These are phyloP conservation scores for Quercus phellos DNA, from an alignment of 331 rosid species.

Conservation along the genomic window DNA sequence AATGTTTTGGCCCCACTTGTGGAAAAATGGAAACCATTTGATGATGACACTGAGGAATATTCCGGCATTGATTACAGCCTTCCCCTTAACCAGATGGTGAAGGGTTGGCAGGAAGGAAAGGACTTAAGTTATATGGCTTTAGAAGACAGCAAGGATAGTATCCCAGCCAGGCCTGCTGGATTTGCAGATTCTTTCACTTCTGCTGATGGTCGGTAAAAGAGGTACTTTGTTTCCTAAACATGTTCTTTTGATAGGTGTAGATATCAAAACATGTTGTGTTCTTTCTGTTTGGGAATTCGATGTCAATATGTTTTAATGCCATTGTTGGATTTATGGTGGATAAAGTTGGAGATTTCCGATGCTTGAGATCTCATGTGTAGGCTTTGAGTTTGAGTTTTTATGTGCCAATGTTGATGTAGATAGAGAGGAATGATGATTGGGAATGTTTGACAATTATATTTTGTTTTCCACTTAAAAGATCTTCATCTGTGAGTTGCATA, in stretches of 20 bases:
- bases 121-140: conserved; percentile 60
- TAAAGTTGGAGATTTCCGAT: conserved; percentile 42
- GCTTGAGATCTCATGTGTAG: conserved; percentile 39
- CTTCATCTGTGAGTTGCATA: conserved; percentile 8
- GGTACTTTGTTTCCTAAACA: conserved; percentile 13
- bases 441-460: conserved; percentile 27
- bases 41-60: conserved; percentile 66
- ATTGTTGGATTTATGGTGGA: conserved; percentile 20
- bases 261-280: conserved; percentile 30
- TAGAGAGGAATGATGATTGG: conserved; percentile 37
- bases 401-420: conserved; percentile 39
- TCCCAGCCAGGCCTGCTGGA: conserved; percentile 89
- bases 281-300: conserved; percentile 24
- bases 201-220: conserved; percentile 73
- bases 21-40: conserved; percentile 87
- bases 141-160: conserved; percentile 87
- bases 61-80: conserved; percentile 86
- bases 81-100: conserved; percentile 94
- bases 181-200: conserved; percentile 76
- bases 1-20: conserved; percentile 78
- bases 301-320: conserved; percentile 24
- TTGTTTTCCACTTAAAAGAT: conserved; percentile 12
- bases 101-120: conserved; percentile 95
- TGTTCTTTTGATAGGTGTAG: conserved; percentile 43
- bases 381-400: conserved; percentile 36